Evolutionary conservation across 192 early-diverging fungal species (phyloP).

Genomic region (Hyaloraphidium curvatum): DNA sequence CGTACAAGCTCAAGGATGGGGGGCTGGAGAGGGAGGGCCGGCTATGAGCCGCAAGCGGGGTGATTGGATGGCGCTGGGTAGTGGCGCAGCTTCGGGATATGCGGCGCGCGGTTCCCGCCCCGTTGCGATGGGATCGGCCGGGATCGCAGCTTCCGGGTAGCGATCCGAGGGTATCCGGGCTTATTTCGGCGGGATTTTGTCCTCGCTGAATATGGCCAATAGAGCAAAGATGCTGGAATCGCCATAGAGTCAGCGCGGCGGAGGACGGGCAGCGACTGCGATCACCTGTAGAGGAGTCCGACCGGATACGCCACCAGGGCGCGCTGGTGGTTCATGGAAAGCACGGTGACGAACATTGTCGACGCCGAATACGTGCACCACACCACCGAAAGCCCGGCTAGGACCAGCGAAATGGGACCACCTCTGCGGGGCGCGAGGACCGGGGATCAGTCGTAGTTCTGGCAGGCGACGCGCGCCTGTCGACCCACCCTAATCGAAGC

Average conservation of each 20-base stretch:
- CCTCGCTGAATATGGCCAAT: neutral
- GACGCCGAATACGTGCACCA: slow-evolving; percentile 95
- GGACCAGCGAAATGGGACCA: slow-evolving; percentile 34
- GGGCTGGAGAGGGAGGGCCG: slow-evolving; percentile 44
- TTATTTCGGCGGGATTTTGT: neutral
- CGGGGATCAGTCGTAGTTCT: neutral
- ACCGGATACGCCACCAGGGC: slow-evolving; percentile 90
- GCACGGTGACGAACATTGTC: slow-evolving; percentile 80
- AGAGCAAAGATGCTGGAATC: too few species aligned
- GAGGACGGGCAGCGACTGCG: slow-evolving; percentile 83
- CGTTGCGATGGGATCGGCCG: neutral
- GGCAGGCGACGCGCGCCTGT: neutral
- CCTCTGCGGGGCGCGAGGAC: slow-evolving; percentile 8
- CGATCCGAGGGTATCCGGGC: neutral
- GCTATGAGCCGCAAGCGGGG: slow-evolving; percentile 4
- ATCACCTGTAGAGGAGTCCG: slow-evolving; percentile 75
- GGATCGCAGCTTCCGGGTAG: neutral
- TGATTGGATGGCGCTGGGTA: neutral
- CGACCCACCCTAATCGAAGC: slow-evolving; percentile 15
- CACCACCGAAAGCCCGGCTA: slow-evolving; percentile 47
- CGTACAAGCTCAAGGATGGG: slow-evolving; percentile 37
- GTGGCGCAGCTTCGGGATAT: neutral
- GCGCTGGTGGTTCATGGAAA: slow-evolving; percentile 81
- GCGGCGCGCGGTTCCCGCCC: neutral
- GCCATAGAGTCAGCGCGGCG: too few species aligned